Conservation (phyloP, 2,329 filamentous ascomycete species). For the Colletotrichum gigasporum region DNA sequence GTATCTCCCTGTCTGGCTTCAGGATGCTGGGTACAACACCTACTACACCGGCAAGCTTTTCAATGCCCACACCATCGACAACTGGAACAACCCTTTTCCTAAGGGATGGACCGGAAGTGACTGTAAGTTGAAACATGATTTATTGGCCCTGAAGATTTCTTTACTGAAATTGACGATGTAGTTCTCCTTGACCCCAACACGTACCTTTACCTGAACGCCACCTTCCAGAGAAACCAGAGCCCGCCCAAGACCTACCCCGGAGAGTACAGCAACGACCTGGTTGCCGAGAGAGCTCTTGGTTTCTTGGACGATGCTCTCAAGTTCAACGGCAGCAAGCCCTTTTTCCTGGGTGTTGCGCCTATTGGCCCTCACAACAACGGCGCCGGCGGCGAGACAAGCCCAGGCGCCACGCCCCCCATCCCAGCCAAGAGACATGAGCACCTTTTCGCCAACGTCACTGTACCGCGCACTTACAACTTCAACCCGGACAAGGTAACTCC, state of each 20-base stretch:
- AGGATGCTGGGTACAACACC: constrained; percentile 73
- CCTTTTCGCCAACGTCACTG: constrained; percentile 66
- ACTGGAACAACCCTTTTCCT: constrained; percentile 67
- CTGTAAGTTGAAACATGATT: constrained; percentile 34
- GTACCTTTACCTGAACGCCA: constrained; percentile 58
- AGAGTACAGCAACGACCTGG: constrained; percentile 61
- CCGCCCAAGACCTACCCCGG: constrained; percentile 40
- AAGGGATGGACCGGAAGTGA: constrained; percentile 65
- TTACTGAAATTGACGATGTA: constrained; percentile 35
- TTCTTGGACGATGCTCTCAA: constrained; percentile 69
- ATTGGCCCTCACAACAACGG: constrained; percentile 72
- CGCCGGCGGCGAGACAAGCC: constrained; percentile 19
- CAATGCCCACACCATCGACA: constrained; percentile 69
- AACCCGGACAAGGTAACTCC: constrained; percentile 69
- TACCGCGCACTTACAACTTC: constrained; percentile 72
- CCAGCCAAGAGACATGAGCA: constrained; percentile 68
- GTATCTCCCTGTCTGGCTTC: constrained; percentile 77
- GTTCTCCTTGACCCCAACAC: constrained; percentile 48
- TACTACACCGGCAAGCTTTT: constrained; percentile 80
- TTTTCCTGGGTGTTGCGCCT: constrained; percentile 74
- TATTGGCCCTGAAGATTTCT: not conserved
- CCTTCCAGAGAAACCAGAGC: constrained; percentile 55
- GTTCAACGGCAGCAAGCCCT: constrained; percentile 61
- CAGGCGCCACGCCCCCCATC: constrained; percentile 53
- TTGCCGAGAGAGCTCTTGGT: constrained; percentile 65